phyloP scores from a whole-genome alignment of 129 eudicot species.

The Flaveria sonorensis region DNA sequence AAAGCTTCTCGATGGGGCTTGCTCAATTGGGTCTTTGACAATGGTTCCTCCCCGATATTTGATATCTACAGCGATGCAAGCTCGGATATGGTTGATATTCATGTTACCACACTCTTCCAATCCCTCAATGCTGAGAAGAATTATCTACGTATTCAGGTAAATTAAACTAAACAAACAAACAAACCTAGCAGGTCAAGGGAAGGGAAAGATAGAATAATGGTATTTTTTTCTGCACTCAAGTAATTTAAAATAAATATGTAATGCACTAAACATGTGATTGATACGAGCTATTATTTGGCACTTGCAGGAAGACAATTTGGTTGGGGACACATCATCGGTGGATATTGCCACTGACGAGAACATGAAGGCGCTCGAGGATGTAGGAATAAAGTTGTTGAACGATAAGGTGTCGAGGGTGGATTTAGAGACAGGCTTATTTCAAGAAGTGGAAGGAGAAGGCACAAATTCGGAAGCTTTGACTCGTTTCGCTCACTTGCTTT shows the following conservation, averaged over 20 bases:
- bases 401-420: constrained; percentile 66
- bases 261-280: no score
- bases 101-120: constrained; percentile 67
- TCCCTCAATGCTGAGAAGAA: constrained; percentile 51
- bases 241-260: no score
- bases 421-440: constrained; percentile 64
- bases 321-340: constrained; percentile 57
- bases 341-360: constrained; percentile 62
- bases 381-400: constrained; percentile 48
- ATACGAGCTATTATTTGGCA: not conserved
- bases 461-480: constrained; percentile 67
- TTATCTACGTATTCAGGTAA: constrained; percentile 80
- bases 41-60: constrained; percentile 58
- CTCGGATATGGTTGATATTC: constrained; percentile 82
- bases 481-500: constrained; percentile 57
- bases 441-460: constrained; percentile 60
- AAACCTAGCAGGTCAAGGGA: no score
- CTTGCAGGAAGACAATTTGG: constrained; percentile 51
- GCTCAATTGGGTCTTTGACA: constrained; percentile 59
- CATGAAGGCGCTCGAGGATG: constrained; percentile 45
- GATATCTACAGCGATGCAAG: constrained; percentile 61
- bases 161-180: not conserved
- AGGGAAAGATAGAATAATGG: no score
- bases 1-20: constrained; percentile 64
- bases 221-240: no score